Percentiles rank a stretch among this genome's conserved stretches.
Conservation (phyloP, 208 protist species). For the Tritrichomonas musculus region DNA sequence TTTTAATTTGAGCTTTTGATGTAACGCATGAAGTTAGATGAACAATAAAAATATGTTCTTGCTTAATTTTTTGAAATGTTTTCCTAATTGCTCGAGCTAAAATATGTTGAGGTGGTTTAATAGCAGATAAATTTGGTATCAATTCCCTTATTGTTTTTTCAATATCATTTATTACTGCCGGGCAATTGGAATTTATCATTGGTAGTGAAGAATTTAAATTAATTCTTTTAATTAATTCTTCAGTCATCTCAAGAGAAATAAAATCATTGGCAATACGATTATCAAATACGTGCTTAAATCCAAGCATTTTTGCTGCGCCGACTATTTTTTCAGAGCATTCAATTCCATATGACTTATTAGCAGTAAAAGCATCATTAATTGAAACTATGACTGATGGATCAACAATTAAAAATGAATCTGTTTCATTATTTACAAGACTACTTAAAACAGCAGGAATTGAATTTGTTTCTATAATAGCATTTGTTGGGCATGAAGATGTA, state of each 20-base stretch:
- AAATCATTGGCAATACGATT: background rate
- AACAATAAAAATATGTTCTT: constrained; percentile 24
- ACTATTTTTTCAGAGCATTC: background rate
- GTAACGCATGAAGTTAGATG: constrained; percentile 48
- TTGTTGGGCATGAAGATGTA: background rate
- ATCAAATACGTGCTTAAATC: background rate
- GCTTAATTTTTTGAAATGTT: background rate
- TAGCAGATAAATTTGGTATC: constrained; percentile 22
- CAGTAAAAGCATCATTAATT: constrained; percentile 42
- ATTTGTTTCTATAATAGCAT: background rate
- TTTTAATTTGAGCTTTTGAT: constrained; percentile 49
- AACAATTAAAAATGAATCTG: background rate
- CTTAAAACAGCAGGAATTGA: background rate
- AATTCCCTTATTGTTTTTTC: background rate
- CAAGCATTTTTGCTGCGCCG: background rate
- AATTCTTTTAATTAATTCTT: background rate
- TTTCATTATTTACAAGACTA: background rate
- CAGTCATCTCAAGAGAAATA: background rate
- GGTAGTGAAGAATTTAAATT: constrained; percentile 35
- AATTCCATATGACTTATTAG: background rate
- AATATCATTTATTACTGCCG: constrained; percentile 51
- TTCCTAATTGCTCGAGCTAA: background rate
- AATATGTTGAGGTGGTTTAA: background rate
- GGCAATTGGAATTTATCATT: constrained; percentile 52
- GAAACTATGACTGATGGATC: constrained; percentile 45